These are phyloP conservation scores for Ophiocordyceps unilateralis DNA, from an alignment of 2,329 filamentous ascomycete species.

Conservation along the genomic window DNA sequence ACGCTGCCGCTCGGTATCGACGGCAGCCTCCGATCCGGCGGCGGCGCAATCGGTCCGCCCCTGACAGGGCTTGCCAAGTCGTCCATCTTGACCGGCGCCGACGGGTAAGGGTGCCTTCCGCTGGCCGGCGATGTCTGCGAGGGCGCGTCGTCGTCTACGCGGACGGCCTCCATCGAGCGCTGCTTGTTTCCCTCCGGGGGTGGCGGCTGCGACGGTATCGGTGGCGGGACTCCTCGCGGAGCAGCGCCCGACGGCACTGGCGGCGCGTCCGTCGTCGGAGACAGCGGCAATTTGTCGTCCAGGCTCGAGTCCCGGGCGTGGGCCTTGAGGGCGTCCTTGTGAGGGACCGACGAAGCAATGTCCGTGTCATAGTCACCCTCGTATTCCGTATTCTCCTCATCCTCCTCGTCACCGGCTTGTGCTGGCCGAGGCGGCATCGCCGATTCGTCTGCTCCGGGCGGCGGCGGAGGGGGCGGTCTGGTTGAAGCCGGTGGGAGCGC, in stretches of 20 bases:
- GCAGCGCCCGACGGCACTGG: too few relatives aligned
- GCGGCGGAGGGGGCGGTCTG: slow-evolving; percentile 52
- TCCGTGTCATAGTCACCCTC: slow-evolving; percentile 97
- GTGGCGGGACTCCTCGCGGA: slow-evolving; percentile 45
- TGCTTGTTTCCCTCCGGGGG: slow-evolving; percentile 31
- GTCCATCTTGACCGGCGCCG: slow-evolving; percentile 20
- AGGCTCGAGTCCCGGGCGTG: slow-evolving; percentile 62
- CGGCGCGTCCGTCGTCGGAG: slow-evolving; percentile 29
- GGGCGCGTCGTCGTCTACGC: background rate
- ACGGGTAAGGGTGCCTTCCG: background rate
- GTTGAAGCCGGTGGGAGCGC: slow-evolving; percentile 29
- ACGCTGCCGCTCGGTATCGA: slow-evolving; percentile 13
- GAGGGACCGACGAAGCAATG: slow-evolving; percentile 81
- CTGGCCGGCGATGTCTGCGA: background rate
- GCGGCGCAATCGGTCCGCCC: slow-evolving; percentile 16
- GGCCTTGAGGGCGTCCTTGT: slow-evolving; percentile 81
- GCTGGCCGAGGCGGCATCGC: slow-evolving; percentile 19
- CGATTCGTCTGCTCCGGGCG: slow-evolving; percentile 22
- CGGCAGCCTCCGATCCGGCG: slow-evolving; percentile 28
- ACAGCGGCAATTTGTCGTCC: slow-evolving; percentile 50
- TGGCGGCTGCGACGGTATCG: slow-evolving; percentile 43
- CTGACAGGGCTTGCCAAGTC: slow-evolving; percentile 17
- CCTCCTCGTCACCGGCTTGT: slow-evolving; percentile 42
- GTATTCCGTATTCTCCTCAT: slow-evolving; percentile 77
- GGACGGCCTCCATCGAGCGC: slow-evolving; percentile 51